phyloP scores from a whole-genome alignment of 2,329 filamentous ascomycete genomes.

The Dactylellina drechsleri region DNA sequence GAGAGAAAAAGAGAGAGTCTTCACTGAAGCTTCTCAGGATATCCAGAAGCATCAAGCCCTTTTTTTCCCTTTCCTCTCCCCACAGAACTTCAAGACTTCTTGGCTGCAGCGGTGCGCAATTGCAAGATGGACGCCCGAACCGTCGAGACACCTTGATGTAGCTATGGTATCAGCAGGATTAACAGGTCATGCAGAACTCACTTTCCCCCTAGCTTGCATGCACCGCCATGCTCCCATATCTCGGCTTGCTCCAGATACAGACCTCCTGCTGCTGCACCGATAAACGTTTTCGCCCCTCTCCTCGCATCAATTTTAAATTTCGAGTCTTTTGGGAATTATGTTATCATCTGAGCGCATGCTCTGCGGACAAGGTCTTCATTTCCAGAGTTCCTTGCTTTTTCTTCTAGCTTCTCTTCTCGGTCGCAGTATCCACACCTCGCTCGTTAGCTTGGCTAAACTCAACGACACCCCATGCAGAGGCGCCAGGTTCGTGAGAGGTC shows the following conservation, averaged over 20 bases:
- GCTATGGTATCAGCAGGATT: slow-evolving; percentile 2
- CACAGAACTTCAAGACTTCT: neutral
- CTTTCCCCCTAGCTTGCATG: neutral
- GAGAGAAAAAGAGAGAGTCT: neutral
- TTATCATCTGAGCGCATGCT: slow-evolving; percentile 55
- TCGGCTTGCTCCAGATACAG: slow-evolving; percentile 5
- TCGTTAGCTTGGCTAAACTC: slow-evolving; percentile 53
- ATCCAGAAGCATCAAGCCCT: neutral
- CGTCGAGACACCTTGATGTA: neutral
- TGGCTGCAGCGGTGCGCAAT: neutral
- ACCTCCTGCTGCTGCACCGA: neutral
- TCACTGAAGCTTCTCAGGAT: neutral
- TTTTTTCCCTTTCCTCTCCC: neutral
- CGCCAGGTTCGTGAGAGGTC: slow-evolving; percentile 38
- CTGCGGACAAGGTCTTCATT: slow-evolving; percentile 43
- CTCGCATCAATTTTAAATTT: slow-evolving; percentile 25
- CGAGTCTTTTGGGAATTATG: slow-evolving; percentile 46
- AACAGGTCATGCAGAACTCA: slow-evolving; percentile 1
- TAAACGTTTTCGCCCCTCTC: neutral
- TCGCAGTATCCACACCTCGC: slow-evolving; percentile 46
- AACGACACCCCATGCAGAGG: slow-evolving; percentile 21
- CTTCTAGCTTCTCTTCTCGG: slow-evolving; percentile 21
- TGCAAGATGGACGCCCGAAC: no score
- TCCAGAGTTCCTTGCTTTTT: slow-evolving; percentile 46
- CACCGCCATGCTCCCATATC: slow-evolving; percentile 2